Evolutionary conservation across 2,329 filamentous ascomycete species (phyloP).

Genomic region (Fusarium sp.): DNA sequence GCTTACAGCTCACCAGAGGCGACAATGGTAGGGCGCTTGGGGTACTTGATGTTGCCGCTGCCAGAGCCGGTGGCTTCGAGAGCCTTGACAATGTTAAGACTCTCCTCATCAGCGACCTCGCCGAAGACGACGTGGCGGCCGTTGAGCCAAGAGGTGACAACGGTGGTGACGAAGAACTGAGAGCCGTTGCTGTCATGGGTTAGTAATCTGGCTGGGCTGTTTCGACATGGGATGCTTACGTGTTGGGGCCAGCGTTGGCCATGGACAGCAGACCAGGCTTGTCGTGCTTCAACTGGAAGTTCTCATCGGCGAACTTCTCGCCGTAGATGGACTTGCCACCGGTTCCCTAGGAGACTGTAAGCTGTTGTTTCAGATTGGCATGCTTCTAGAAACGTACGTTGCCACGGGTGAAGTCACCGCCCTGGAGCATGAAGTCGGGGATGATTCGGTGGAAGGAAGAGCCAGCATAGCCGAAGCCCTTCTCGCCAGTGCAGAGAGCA

Average conservation of each 20-base stretch:
- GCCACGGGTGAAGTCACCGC: constrained; percentile 92
- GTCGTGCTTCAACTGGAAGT: constrained; percentile 83
- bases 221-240: constrained; percentile 62
- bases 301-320: constrained; percentile 94
- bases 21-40: constrained; percentile 70
- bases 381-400: constrained; percentile 72
- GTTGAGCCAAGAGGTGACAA: constrained; percentile 87
- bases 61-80: constrained; percentile 71
- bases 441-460: constrained; percentile 95
- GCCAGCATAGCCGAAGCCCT: constrained; percentile 85
- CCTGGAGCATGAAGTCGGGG: constrained; percentile 94
- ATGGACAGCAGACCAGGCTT: constrained; percentile 87
- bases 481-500: constrained; percentile 82
- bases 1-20: constrained; percentile 63
- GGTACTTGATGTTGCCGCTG: constrained; percentile 67
- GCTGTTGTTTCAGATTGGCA: constrained; percentile 2
- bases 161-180: constrained; percentile 98
- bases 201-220: neutral
- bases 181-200: constrained; percentile 84
- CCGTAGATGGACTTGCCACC: constrained; percentile 96
- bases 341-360: constrained; percentile 72
- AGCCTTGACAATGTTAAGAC: constrained; percentile 67
- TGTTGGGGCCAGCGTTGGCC: constrained; percentile 97
- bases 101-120: constrained; percentile 69
- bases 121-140: constrained; percentile 89